A percentile compares a stretch with the other conserved stretches of the same genome.
These are phyloP conservation scores for Metarhizium anisopliae DNA, from an alignment of 2,329 filamentous ascomycete species.

Conservation along the genomic window DNA sequence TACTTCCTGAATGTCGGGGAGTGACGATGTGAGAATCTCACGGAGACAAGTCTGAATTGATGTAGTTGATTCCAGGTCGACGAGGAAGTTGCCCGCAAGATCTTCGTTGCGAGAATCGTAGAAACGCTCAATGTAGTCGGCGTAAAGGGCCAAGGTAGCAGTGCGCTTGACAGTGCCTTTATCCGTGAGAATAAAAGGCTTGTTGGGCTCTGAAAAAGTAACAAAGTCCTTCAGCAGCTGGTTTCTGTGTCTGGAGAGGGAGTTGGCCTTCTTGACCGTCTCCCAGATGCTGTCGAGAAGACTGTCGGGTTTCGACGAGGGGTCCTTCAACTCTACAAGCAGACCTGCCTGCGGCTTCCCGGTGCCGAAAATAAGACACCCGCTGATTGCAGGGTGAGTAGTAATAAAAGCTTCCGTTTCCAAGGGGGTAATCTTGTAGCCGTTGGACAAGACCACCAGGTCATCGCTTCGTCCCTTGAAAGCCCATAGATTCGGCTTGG, in stretches of 20 bases:
- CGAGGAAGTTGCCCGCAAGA: slow-evolving; percentile 5
- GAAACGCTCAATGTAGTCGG: slow-evolving; percentile 35
- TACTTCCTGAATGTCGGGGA: slow-evolving; percentile 10
- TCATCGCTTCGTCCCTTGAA: slow-evolving; percentile 22
- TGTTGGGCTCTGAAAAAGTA: slow-evolving; percentile 27
- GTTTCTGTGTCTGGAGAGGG: slow-evolving; percentile 27
- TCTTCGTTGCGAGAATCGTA: slow-evolving; percentile 22
- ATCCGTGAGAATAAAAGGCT: slow-evolving; percentile 34
- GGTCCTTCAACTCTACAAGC: slow-evolving; percentile 18
- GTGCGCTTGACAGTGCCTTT: slow-evolving; percentile 36
- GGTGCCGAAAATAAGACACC: slow-evolving; percentile 17
- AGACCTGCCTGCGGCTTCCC: slow-evolving; percentile 18
- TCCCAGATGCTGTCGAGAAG: slow-evolving; percentile 36
- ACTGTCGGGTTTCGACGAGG: slow-evolving; percentile 10
- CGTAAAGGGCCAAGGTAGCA: slow-evolving; percentile 29
- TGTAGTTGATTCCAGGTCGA: slow-evolving; percentile 14
- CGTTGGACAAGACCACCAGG: slow-evolving; percentile 20
- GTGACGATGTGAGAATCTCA: slow-evolving; percentile 10
- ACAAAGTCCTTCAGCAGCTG: slow-evolving; percentile 33
- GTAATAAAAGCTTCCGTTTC: slow-evolving; percentile 19
- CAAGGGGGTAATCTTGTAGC: slow-evolving; percentile 21
- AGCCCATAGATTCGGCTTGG: slow-evolving; percentile 18
- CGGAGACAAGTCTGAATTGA: slow-evolving; percentile 13
- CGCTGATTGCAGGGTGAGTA: slow-evolving; percentile 16
- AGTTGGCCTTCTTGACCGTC: slow-evolving; percentile 33